Percentiles rank a stretch among this genome's conserved stretches.
Conservation (phyloP, 805 yeast genomes). For the Priceomyces carsonii region DNA sequence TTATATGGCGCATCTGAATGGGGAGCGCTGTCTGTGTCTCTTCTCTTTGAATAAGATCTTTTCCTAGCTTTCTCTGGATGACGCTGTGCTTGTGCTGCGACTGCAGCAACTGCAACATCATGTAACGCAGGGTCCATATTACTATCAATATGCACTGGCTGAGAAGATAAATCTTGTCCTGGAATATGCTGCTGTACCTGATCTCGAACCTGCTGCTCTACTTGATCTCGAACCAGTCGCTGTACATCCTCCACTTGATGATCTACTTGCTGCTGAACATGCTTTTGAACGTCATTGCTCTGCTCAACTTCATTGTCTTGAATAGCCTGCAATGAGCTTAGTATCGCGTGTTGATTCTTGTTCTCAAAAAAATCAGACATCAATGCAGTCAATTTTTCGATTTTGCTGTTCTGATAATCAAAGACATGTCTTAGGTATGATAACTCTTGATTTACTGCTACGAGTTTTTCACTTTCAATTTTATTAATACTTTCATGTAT, state of each 20-base stretch:
- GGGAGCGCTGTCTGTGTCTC: constrained; percentile 5
- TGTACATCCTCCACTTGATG: constrained; percentile 18
- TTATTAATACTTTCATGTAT: constrained; percentile 14
- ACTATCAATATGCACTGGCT: constrained; percentile 26
- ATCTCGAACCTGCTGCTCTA: constrained; percentile 10
- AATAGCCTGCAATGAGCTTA: constrained; percentile 29
- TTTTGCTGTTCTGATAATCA: constrained; percentile 37
- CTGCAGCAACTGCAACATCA: constrained; percentile 41
- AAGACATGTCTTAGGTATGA: constrained; percentile 35
- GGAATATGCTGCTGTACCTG: constrained; percentile 11
- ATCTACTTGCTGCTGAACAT: constrained; percentile 20
- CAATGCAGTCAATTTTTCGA: constrained; percentile 37
- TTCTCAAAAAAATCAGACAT: constrained; percentile 33
- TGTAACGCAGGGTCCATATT: constrained; percentile 45
- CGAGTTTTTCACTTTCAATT: constrained; percentile 29
- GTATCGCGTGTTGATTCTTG: constrained; percentile 25
- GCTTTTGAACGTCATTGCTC: constrained; percentile 20
- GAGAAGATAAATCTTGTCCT: constrained; percentile 6
- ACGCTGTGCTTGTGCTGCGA: constrained; percentile 25
- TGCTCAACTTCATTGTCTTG: constrained; percentile 23
- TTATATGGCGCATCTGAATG: constrained; percentile 7
- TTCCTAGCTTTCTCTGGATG: constrained; percentile 11
- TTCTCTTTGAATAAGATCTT: constrained; percentile 11
- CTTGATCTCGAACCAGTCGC: constrained; percentile 9
- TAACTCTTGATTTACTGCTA: constrained; percentile 28